phyloP scores from a whole-genome alignment of 306 rosid species.

The Trichosanthes truncata region DNA sequence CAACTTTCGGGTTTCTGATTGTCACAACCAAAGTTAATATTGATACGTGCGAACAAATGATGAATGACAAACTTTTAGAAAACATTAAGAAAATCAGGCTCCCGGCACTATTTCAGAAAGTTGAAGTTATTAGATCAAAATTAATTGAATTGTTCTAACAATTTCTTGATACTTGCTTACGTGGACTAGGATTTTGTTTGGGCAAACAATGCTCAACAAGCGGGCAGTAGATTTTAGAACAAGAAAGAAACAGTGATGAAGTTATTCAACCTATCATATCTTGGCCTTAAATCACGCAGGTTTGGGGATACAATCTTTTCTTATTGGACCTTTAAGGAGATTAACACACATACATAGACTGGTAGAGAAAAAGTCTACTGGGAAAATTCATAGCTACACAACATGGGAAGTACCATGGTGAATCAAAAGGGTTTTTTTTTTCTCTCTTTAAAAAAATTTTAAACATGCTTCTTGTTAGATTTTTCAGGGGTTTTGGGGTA shows the following conservation, averaged over 20 bases:
- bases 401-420: not conserved
- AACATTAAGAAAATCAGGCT: not conserved
- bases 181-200: not conserved
- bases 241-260: not conserved
- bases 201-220: not conserved
- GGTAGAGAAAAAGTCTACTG: not conserved
- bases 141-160: not conserved
- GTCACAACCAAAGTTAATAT: not conserved
- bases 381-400: not conserved
- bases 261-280: not conserved
- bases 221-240: not conserved
- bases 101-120: not conserved
- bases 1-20: conserved; percentile 87
- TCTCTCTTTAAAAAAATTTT: not conserved
- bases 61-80: not conserved
- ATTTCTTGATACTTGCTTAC: not conserved
- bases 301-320: not conserved
- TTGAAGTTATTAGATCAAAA: not conserved
- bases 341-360: not conserved
- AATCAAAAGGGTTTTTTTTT: not conserved
- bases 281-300: not conserved
- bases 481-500: not conserved
- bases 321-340: not conserved
- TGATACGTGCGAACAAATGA: not conserved
- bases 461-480: not conserved